Evolutionary conservation across 768 basidiomycete genomes (phyloP), one percentile per base, ranked within the genome.

Genomic region (Lentinula sp.): DNA sequence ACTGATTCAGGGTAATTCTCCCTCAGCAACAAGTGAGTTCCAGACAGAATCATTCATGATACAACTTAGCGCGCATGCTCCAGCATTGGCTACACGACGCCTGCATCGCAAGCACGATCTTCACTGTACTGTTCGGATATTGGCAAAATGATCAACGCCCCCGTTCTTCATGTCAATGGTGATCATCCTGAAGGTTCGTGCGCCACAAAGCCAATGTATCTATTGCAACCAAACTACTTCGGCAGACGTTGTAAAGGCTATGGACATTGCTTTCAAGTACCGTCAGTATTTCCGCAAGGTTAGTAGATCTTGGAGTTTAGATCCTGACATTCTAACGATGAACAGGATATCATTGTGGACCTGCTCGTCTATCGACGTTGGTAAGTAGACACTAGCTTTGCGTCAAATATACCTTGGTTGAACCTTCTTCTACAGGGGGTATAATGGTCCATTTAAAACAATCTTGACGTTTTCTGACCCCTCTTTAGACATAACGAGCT

Each of bases 21-120:
- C 52, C 62, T 23, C 64, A 86, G 85, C 63, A 87, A 88, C 70
- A 86, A 86, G 85, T 86, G 62, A 51, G 76, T 16, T 34, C 9
- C 15, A 15, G 13, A 32, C 7, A 7, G 4, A 1, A 13, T 16
- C 53, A 23, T 6, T 43, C 23, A 32, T 6, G 2, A 35, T 28
- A 2, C 16, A 21, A 13, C 28, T 69, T 10, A 66, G 32, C 31
- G n/a, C 13, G 51, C 3, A 10, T 35, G n/a, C 50, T 61, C 15
- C 66, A 95, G 90, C 65, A 92, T 96, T 61, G 94, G 94, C 23
- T 96, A 95, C 66, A 95, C 94, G 0, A 95, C 94, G 0, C 93
- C 93, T 0, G 89, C 92, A 0, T 86, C 90, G 0, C 83, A 81
- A 54, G 90, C 91, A 13, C 84, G 94, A 6, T 95, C 93, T 1